A percentile compares a stretch with the other conserved stretches of the same genome.
Evolutionary conservation across 2,329 filamentous ascomycete genomes (phyloP).

Genomic region (Erysiphe pulchra): DNA sequence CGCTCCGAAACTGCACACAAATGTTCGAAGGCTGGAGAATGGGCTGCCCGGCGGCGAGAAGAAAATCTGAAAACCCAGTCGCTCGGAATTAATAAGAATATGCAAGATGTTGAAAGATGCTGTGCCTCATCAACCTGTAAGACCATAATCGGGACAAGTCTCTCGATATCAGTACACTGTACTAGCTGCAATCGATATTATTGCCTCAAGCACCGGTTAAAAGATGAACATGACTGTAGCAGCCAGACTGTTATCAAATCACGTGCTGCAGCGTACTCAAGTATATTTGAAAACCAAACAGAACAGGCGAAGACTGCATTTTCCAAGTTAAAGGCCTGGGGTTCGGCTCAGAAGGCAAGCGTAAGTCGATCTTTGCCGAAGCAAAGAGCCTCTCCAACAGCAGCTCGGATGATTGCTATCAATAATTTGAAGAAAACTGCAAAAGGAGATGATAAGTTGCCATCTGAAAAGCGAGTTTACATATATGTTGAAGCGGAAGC

Average conservation of each 20-base stretch:
- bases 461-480: slow-evolving; percentile 68
- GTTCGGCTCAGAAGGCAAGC: slow-evolving; percentile 41
- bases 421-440: slow-evolving; percentile 64
- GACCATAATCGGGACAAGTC: slow-evolving; percentile 41
- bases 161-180: slow-evolving; percentile 45
- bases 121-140: slow-evolving; percentile 43
- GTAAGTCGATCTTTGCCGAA: slow-evolving; percentile 27
- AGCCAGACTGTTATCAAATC: slow-evolving; percentile 40
- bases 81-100: slow-evolving; percentile 26
- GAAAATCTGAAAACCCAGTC: slow-evolving; percentile 24
- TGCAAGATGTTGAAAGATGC: slow-evolving; percentile 36
- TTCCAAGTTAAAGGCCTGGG: slow-evolving; percentile 56
- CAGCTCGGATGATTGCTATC: slow-evolving; percentile 40
- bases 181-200: slow-evolving; percentile 44
- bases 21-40: slow-evolving; percentile 32
- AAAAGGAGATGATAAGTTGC: slow-evolving; percentile 67
- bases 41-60: slow-evolving; percentile 29
- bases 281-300: slow-evolving; percentile 16
- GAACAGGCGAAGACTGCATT: slow-evolving; percentile 52
- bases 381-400: slow-evolving; percentile 33
- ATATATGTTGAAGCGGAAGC: slow-evolving; percentile 75
- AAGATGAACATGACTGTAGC: slow-evolving; percentile 63
- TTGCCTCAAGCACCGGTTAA: slow-evolving; percentile 51
- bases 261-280: slow-evolving; percentile 17
- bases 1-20: slow-evolving; percentile 63